phyloP scores from a whole-genome alignment of 257 asterid genomes.

The Sherardia arvensis region DNA sequence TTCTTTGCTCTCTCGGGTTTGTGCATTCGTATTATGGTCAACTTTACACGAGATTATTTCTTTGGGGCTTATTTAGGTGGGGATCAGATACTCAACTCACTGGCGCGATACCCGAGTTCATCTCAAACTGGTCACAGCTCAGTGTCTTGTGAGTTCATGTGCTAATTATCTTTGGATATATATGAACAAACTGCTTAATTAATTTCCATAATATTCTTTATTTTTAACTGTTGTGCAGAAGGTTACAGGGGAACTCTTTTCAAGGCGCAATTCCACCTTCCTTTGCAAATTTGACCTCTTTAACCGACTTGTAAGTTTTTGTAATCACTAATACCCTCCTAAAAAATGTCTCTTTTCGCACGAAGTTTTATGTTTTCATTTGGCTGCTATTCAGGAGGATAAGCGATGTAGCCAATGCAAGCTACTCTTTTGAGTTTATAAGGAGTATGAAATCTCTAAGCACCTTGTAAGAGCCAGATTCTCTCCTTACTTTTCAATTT shows the following conservation, averaged over 20 bases:
- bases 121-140: constrained; percentile 58
- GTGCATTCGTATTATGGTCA: constrained; percentile 2
- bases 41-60: constrained; percentile 11
- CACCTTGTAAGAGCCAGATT: constrained; percentile 46
- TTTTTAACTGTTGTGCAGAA: constrained; percentile 30
- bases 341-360: background rate
- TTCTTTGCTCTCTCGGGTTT: background rate
- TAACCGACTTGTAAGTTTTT: constrained; percentile 52
- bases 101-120: constrained; percentile 67
- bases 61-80: constrained; percentile 36
- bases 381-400: constrained; percentile 46
- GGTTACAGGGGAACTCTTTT: constrained; percentile 75
- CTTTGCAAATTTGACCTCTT: constrained; percentile 51
- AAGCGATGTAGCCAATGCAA: constrained; percentile 66
- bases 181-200: background rate
- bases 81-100: constrained; percentile 58
- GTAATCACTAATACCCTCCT: background rate
- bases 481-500: background rate
- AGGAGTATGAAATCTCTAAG: constrained; percentile 35
- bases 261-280: constrained; percentile 64
- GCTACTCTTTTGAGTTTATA: constrained; percentile 58
- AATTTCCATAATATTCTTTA: background rate
- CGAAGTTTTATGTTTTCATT: constrained; percentile 17
- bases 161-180: background rate
- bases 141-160: constrained; percentile 38